These are phyloP conservation scores for Kernera saxatilis DNA, from an alignment of 345 rosid species.

Conservation along the genomic window DNA sequence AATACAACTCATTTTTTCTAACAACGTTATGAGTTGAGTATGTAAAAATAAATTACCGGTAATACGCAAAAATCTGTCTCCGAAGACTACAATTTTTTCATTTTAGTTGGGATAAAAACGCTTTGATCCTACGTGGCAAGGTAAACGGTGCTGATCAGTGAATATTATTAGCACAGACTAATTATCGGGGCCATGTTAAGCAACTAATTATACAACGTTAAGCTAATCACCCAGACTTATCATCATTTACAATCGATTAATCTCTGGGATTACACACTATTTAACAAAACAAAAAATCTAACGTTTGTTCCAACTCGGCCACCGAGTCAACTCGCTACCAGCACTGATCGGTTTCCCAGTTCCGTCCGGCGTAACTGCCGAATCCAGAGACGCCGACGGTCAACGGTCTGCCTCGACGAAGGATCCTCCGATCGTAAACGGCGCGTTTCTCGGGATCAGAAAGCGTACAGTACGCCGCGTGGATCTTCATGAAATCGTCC, in stretches of 20 bases:
- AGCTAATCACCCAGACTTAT: background rate
- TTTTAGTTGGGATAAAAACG: too few species aligned
- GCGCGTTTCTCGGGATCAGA: conserved; percentile 82
- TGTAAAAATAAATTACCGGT: too few species aligned
- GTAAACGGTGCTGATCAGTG: background rate
- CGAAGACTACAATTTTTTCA: too few species aligned
- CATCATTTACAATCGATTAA: background rate
- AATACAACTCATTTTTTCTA: too few species aligned
- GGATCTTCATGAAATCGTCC: conserved; percentile 62
- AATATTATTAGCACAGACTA: background rate
- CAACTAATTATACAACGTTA: background rate
- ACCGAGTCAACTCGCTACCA: conserved; percentile 48
- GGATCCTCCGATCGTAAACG: conserved; percentile 52
- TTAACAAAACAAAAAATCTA: background rate
- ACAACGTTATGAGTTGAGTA: too few species aligned
- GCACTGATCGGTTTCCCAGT: conserved; percentile 96
- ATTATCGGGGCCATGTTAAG: background rate
- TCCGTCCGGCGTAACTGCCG: conserved; percentile 46
- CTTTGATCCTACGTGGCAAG: background rate
- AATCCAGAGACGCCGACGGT: conserved; percentile 30
- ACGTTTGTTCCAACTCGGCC: background rate
- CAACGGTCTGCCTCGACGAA: conserved; percentile 40
- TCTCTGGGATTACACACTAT: background rate
- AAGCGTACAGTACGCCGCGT: conserved; percentile 70
- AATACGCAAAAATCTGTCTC: too few species aligned